phyloP scores from a whole-genome alignment of 2,329 filamentous ascomycete species.

The Xylariaceae sp. region DNA sequence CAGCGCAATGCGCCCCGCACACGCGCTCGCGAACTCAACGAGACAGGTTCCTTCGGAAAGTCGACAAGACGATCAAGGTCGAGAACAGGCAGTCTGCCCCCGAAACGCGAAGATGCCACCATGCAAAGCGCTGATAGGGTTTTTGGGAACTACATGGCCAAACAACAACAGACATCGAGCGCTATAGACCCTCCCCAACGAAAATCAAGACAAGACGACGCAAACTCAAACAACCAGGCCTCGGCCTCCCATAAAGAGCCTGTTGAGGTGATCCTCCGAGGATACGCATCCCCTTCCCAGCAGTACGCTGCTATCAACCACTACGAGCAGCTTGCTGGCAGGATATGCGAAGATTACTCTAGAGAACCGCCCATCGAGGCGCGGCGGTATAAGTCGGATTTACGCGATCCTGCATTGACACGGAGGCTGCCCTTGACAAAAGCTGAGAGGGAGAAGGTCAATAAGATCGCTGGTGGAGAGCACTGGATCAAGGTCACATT shows the following conservation, averaged over 20 bases:
- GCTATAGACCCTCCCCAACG: conserved; percentile 38
- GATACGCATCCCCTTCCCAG: conserved; percentile 70
- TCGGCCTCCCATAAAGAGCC: conserved; percentile 49
- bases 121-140: conserved; percentile 67
- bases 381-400: conserved; percentile 74
- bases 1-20: conserved; percentile 55
- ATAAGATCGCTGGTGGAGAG: conserved; percentile 80
- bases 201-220: conserved; percentile 50
- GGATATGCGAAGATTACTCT: conserved; percentile 92
- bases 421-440: conserved; percentile 69
- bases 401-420: conserved; percentile 74
- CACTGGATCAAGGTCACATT: conserved; percentile 94
- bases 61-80: conserved; percentile 69
- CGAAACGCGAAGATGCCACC: conserved; percentile 67
- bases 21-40: conserved; percentile 58
- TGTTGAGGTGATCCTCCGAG: conserved; percentile 83
- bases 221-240: conserved; percentile 35
- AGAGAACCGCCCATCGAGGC: conserved; percentile 78
- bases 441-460: conserved; percentile 79
- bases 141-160: conserved; percentile 64
- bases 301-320: conserved; percentile 89
- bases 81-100: conserved; percentile 61
- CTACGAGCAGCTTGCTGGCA: conserved; percentile 85
- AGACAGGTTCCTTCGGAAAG: conserved; percentile 71
- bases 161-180: conserved; percentile 48